phyloP scores from a whole-genome alignment of 441 rosid genomes.

The Macaranga tanarius region DNA sequence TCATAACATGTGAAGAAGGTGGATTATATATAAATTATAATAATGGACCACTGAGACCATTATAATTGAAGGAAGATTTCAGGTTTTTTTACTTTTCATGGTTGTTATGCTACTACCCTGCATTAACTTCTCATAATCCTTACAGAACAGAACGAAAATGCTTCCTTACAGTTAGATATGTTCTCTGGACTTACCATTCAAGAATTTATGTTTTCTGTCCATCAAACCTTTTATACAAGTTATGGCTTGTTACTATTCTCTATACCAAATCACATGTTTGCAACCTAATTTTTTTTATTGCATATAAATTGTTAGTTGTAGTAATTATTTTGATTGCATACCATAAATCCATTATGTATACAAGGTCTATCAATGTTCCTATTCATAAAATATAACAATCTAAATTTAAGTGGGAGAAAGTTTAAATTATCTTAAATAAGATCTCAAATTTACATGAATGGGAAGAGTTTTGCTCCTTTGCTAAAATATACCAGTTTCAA shows the following conservation, averaged over 20 bases:
- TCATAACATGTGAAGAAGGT: slow-evolving; percentile 14
- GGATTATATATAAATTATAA: not conserved
- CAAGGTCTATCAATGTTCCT: too few species aligned
- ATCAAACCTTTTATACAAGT: not conserved
- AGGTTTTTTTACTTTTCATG: not conserved
- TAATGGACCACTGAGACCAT: not conserved
- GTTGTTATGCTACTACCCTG: not conserved
- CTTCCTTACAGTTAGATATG: not conserved
- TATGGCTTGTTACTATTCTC: not conserved
- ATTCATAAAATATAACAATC: too few species aligned
- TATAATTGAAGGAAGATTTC: not conserved
- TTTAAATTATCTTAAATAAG: too few species aligned
- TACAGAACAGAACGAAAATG: not conserved
- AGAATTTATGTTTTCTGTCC: not conserved
- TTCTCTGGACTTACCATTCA: not conserved
- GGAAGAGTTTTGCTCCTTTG: too few species aligned
- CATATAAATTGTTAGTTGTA: not conserved
- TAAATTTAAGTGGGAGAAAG: too few species aligned
- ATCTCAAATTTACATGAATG: too few species aligned
- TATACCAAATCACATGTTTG: not conserved
- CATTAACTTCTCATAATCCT: not conserved
- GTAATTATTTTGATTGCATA: not conserved
- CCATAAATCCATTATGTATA: too few species aligned
- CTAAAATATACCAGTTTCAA: too few species aligned
- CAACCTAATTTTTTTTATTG: not conserved